A percentile compares a stretch with the other conserved stretches of the same genome.
Evolutionary conservation across 305 asterid species (phyloP).

Genomic region (Plantago rigida): DNA sequence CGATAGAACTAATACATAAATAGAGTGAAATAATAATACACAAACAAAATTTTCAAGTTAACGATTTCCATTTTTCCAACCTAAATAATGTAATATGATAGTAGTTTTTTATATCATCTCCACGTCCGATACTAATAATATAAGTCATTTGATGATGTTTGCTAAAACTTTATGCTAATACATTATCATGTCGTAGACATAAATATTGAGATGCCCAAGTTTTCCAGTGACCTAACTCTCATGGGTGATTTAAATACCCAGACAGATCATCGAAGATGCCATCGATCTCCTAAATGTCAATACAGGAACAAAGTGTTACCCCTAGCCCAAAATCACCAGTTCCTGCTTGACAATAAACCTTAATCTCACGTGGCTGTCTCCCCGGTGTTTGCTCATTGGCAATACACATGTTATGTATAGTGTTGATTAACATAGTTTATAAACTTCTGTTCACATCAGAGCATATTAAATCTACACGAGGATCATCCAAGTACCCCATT

Average conservation of each 20-base stretch:
- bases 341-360: background rate
- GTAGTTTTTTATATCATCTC: no score
- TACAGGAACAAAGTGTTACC: no score
- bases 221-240: background rate
- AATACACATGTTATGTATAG: no score
- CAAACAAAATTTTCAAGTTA: background rate
- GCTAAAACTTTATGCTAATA: no score
- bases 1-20: background rate
- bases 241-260: background rate
- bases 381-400: no score
- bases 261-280: background rate
- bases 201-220: background rate
- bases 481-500: no score
- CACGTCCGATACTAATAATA: no score
- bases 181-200: no score
- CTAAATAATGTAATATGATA: no score
- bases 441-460: background rate
- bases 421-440: no score
- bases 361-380: no score
- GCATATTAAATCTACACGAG: background rate
- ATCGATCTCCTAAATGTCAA: background rate
- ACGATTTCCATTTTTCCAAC: background rate
- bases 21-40: background rate
- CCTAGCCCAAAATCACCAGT: background rate
- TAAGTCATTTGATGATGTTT: no score